Conservation (phyloP, 768 basidiomycete genomes). For the Boletus rufocinnamomeus region DNA sequence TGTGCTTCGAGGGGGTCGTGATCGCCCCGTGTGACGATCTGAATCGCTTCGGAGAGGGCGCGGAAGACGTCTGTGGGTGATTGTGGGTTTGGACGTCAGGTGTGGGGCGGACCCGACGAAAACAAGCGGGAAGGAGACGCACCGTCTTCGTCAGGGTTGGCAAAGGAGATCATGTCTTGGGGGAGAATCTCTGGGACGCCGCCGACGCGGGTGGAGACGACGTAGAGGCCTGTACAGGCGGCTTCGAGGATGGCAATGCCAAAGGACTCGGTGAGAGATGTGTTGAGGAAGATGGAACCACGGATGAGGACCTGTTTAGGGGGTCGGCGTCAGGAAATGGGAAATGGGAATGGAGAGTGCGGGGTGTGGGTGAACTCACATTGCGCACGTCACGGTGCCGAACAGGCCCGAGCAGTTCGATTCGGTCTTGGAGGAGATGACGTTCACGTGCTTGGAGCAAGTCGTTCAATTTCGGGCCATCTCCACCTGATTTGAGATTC, state of each 20-base stretch:
- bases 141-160: slow-evolving; percentile 94
- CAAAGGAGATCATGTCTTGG: slow-evolving; percentile 93
- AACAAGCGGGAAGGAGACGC: slow-evolving; percentile 19
- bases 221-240: slow-evolving; percentile 90
- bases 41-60: slow-evolving; percentile 80
- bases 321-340: background rate
- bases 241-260: slow-evolving; percentile 98
- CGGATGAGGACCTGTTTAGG: slow-evolving; percentile 71
- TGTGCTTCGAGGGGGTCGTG: slow-evolving; percentile 82
- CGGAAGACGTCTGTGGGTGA: slow-evolving; percentile 69
- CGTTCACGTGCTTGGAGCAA: slow-evolving; percentile 95
- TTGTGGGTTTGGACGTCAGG: background rate
- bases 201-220: slow-evolving; percentile 92
- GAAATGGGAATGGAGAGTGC: accelerated
- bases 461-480: slow-evolving; percentile 94
- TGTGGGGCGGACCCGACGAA: background rate
- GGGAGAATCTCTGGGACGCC: slow-evolving; percentile 96
- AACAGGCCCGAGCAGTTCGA: slow-evolving; percentile 85
- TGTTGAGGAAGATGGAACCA: slow-evolving; percentile 93
- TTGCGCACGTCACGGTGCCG: slow-evolving; percentile 79
- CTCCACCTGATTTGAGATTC: slow-evolving; percentile 64
- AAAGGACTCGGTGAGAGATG: slow-evolving; percentile 94
- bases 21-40: slow-evolving; percentile 59
- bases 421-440: slow-evolving; percentile 83
- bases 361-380: slow-evolving; percentile 42